Percentiles rank a stretch among this genome's conserved stretches.
Evolutionary conservation across 2,329 filamentous ascomycete species (phyloP).

Genomic region (Cadophora gregata): DNA sequence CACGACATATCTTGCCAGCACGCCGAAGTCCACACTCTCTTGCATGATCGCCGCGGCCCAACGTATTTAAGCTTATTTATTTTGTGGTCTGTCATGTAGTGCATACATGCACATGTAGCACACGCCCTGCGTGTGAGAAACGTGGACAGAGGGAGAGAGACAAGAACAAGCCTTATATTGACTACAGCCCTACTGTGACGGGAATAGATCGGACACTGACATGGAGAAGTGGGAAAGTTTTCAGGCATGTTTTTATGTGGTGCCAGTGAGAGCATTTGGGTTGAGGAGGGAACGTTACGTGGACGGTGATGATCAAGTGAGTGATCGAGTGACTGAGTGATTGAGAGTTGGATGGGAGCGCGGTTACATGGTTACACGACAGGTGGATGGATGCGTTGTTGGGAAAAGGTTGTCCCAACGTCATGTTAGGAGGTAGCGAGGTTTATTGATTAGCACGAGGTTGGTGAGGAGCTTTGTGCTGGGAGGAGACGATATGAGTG

Average conservation of each 20-base stretch:
- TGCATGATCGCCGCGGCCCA: neutral
- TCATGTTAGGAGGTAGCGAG: neutral
- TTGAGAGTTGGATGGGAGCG: too few species aligned
- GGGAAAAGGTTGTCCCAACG: constrained; percentile 8
- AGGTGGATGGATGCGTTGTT: neutral
- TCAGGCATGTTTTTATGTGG: neutral
- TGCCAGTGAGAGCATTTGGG: neutral
- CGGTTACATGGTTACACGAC: constrained; percentile 1
- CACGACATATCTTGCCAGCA: constrained; percentile 7
- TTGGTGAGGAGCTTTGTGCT: neutral
- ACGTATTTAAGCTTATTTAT: neutral
- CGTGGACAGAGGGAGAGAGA: too few species aligned
- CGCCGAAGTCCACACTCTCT: neutral
- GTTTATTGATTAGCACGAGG: too few species aligned
- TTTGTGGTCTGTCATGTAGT: neutral
- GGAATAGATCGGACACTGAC: neutral
- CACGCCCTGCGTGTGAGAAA: too few species aligned
- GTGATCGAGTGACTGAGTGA: too few species aligned
- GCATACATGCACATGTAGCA: neutral
- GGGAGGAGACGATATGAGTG: neutral
- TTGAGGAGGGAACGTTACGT: neutral
- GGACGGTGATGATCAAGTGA: neutral
- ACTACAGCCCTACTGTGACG: neutral
- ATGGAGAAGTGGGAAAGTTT: too few species aligned
- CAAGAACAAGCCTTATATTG: neutral